Evolutionary conservation across 2,329 filamentous ascomycete species (phyloP), one percentile per base, ranked within the genome.

Genomic region (Monilinia vaccinii-corymbosi): DNA sequence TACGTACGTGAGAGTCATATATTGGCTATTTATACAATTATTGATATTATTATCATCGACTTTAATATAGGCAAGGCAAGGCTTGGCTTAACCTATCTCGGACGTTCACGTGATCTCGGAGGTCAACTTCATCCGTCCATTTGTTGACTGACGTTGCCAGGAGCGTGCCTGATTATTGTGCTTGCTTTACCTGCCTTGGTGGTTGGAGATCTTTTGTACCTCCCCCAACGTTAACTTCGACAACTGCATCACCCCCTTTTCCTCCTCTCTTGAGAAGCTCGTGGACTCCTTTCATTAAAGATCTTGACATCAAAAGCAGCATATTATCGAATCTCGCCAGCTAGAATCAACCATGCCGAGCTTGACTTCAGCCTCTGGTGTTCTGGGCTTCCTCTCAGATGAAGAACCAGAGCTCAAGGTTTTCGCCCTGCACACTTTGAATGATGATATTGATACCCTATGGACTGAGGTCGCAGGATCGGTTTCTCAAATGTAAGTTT

Each of bases 401-500:
- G 91, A 95, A 69, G 94, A 97, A 76, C 84, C 89, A 60, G 91
- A 96, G 76, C 86, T 99, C 75, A 92, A 91, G 80, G 85, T 93
- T 69, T 99, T 97, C 74, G 94, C 94, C 66, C 81, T 99, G 67
- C 89, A 96, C 78, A 92, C 90, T 67, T 84, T 99, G 71, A 96
- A 99, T 76, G 89, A 94, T 69, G 89, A 97, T 72, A 96, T 99
- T 70, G 92, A 97, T 75, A 88, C 93, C 65, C 85, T 99, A 68
- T 99, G 94, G 94, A 95, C 92, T 63, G 94, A 99, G 76, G 92
- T 99, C 65, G 93, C 94, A 57, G 90, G 88, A 60, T 88, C 91
- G 62, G 84, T 99, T 71, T 91, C 88, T 71, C 87, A 96, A 76
- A 97, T 99, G 93, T 97, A 82, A 76, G 85, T 40, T 10, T n/a